phyloP scores from a whole-genome alignment of 345 rosid species.

The Eucalyptus shirleyi region DNA sequence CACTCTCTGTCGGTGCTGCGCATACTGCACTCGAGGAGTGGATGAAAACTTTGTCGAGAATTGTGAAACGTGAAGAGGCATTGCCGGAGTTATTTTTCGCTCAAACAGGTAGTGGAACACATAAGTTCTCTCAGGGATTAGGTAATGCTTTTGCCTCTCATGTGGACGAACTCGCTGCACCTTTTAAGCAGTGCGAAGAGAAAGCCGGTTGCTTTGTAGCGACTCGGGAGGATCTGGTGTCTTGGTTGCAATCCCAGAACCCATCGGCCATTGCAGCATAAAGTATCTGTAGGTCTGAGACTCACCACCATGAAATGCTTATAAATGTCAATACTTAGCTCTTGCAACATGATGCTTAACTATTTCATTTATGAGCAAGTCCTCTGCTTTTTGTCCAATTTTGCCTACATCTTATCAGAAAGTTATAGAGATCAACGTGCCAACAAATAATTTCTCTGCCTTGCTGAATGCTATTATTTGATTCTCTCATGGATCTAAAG shows the following conservation, averaged over 20 bases:
- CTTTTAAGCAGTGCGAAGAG: constrained; percentile 57
- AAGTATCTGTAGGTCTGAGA: background rate
- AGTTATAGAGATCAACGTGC: background rate
- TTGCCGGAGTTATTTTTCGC: constrained; percentile 69
- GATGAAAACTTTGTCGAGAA: constrained; percentile 59
- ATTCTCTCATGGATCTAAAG: background rate
- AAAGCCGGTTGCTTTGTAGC: constrained; percentile 68
- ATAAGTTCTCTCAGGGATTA: constrained; percentile 71
- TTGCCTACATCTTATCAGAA: background rate
- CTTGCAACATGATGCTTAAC: background rate
- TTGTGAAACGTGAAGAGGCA: constrained; percentile 46
- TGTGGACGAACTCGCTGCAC: constrained; percentile 49
- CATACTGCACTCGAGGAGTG: constrained; percentile 86
- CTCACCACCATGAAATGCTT: background rate
- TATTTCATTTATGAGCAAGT: background rate
- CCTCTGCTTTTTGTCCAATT: background rate
- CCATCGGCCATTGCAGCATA: constrained; percentile 11
- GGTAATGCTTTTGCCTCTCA: constrained; percentile 67
- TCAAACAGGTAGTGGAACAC: constrained; percentile 77
- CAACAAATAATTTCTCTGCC: background rate
- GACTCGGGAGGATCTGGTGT: constrained; percentile 55
- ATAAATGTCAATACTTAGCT: background rate
- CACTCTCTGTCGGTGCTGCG: constrained; percentile 81
- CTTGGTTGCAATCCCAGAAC: constrained; percentile 56
- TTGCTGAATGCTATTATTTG: background rate